phyloP scores from a whole-genome alignment of 2,329 filamentous ascomycete species.

The Talaromyces atroroseus region DNA sequence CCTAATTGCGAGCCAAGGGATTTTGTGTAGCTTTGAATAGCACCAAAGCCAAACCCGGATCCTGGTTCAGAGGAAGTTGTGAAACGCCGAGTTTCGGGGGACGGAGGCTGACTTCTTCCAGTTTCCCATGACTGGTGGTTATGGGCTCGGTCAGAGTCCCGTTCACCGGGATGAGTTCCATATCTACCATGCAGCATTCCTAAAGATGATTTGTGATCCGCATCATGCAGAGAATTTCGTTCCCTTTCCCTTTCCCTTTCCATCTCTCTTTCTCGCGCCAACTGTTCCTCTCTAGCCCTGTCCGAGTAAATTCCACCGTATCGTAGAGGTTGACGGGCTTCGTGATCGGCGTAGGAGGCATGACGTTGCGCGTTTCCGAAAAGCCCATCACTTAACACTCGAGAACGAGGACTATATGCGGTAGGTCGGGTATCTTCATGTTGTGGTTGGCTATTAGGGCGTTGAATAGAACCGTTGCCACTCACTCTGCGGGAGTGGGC shows the following conservation, averaged over 20 bases:
- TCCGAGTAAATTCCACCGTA: conserved; percentile 31
- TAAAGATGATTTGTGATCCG: conserved; percentile 23
- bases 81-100: conserved; percentile 35
- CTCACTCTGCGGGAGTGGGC: conserved; percentile 38
- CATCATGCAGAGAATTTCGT: conserved; percentile 23
- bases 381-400: conserved; percentile 21
- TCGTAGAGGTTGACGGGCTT: conserved; percentile 28
- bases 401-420: conserved; percentile 32
- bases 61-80: conserved; percentile 24
- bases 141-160: conserved; percentile 28
- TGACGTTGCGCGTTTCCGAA: conserved; percentile 22
- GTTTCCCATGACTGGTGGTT: conserved; percentile 31
- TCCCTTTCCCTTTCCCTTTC: conserved; percentile 37
- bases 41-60: conserved; percentile 34
- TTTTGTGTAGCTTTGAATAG: conserved; percentile 39
- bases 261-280: conserved; percentile 30
- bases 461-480: conserved; percentile 38
- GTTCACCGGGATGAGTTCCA: conserved; percentile 28
- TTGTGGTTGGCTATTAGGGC: conserved; percentile 39
- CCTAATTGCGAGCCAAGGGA: conserved; percentile 35
- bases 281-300: conserved; percentile 30
- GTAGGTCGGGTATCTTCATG: conserved; percentile 32
- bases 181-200: conserved; percentile 25
- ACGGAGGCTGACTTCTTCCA: conserved; percentile 32
- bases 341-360: conserved; percentile 25